Conservation (phyloP, 768 basidiomycete genomes). For the Suillus decipiens region DNA sequence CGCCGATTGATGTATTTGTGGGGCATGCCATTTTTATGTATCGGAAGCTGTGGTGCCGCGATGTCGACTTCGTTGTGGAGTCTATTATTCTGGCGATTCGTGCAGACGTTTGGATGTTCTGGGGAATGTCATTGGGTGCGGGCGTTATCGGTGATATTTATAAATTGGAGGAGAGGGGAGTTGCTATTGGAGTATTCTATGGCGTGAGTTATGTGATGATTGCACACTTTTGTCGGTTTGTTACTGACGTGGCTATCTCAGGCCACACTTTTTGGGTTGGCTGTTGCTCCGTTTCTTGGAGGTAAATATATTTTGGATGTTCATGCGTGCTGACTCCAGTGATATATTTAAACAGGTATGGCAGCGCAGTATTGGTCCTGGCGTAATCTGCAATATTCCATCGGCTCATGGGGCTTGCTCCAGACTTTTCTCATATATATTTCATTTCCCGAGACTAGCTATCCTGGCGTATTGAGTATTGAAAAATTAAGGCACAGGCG, state of each 20-base stretch:
- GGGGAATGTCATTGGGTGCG: conserved; percentile 56
- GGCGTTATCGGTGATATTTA: conserved; percentile 36
- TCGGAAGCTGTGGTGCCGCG: conserved; percentile 64
- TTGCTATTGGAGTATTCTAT: no score
- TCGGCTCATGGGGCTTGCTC: conserved; percentile 44
- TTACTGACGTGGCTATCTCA: no score
- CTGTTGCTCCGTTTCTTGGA: no score
- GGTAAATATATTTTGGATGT: background rate
- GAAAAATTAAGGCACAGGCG: conserved; percentile 41
- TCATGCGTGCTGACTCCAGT: background rate
- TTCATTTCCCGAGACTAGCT: conserved; percentile 66
- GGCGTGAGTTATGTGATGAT: no score
- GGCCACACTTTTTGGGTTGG: no score
- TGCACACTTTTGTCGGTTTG: no score
- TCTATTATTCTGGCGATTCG: conserved; percentile 61
- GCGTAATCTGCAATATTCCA: conserved; percentile 54
- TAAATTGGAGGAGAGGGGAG: no score
- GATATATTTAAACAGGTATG: conserved; percentile 35
- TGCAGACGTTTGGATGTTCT: conserved; percentile 67
- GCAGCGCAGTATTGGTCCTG: conserved; percentile 65
- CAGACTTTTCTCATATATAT: conserved; percentile 42
- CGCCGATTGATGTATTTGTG: conserved; percentile 51
- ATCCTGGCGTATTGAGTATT: conserved; percentile 56
- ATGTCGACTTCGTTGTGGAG: conserved; percentile 41
- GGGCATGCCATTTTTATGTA: conserved; percentile 56